Base-by-base conservation (phyloP, 805 yeast genomes). In the Zygosaccharomyces bailii region DNA sequence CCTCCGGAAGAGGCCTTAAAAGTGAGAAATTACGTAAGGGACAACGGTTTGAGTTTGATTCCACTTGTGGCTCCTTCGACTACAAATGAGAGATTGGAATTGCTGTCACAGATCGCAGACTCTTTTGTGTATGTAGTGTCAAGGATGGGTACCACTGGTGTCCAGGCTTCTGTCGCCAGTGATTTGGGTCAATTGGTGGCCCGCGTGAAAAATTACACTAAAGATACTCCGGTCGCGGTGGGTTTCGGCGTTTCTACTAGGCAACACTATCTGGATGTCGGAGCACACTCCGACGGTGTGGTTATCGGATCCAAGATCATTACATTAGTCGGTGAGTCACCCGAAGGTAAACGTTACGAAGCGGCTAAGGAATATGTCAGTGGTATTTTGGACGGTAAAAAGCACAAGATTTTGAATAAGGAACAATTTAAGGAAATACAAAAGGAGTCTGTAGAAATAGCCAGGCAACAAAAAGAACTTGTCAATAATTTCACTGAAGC, bases 21-120 rank as follows among this genome's bases (percentile, higher is more conserved):
- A 53, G 85, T 91, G 66, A 80, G 99, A 72, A 73, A 79, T 45
- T 71, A 73, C 39, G 87, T 96, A 64, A 61, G 83, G 21, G 67
- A 72, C 39, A 70, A 75, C 46, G 95, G 87, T 6, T 67, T 93
- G 52, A 81, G 91, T 42, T 89, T 89, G 62, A 80, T 93, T 49
- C 99, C 99, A 31, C 72, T 93, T 48, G 95, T 93, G 38, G 97
- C 99, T 1, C 99, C 99, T 34, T 86, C 96, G 25, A 93, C 99
- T 38, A 84, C 96, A 31, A 91, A 91, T 60, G 93, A 84, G 42
- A 79, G 99, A 59, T 76, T 93, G 56, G 76, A 79, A 59, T 69
- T 85, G 24, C 73, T 93, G 57, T 83, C 91, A 6, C 76, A 77
- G 45, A 86, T 93, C 58, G 96, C 99, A 24, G 97, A 91, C 64